Base-by-base conservation (phyloP, 768 basidiomycete species). In the Phlebiopsis flavidoalba region DNA sequence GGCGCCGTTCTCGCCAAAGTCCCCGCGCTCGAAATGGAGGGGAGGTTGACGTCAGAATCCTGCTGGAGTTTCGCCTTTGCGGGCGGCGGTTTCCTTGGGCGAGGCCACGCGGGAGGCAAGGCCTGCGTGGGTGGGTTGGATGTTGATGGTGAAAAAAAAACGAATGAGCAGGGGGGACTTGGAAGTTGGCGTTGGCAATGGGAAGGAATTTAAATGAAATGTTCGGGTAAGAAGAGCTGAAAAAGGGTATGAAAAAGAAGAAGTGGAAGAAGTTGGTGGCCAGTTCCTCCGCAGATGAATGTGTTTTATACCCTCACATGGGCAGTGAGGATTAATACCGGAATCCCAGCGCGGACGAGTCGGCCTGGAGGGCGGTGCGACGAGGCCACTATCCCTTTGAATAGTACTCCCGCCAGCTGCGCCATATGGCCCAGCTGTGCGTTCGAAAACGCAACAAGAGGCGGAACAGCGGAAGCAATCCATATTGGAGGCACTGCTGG, bases 1-100 rank as follows among this genome's bases (percentile, higher is more conserved):
- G 0, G 69, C 67, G 26, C 71, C 72, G 59, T 72, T 73, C 64
- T 73, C 72, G 10, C 62, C 62, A 37, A 73, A 57, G 70, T 65
- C 50, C 72, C 71, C 24, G 61, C 62, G 7, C 57, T 62, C 35
- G 21, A 35, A 8, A 22, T 12, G 17, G 11, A n/a, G 10, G 36
- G 12, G 21, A 21, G 11, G 57, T 64, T 62, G 57, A 69, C 66
- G 50, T 66, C 69, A 22, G 68, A 63, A 19, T 69, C 22, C 31
- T 62, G 54, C 3, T 70, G 67, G 24, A 67, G 31, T 37, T 67
- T 67, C 49, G 70, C 49, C n/a, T 63, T 62, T 40, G 66, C 67
- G 24, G 61, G 60, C 59, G 5, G 69, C 69, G 24, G 59, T 63
- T 49, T n/a, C n/a, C n/a, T 57, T 61, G 3, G 70, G 63, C 6